These are phyloP conservation scores for Alternaria infectoria DNA, from an alignment of 2,329 filamentous ascomycete species.

Conservation along the genomic window DNA sequence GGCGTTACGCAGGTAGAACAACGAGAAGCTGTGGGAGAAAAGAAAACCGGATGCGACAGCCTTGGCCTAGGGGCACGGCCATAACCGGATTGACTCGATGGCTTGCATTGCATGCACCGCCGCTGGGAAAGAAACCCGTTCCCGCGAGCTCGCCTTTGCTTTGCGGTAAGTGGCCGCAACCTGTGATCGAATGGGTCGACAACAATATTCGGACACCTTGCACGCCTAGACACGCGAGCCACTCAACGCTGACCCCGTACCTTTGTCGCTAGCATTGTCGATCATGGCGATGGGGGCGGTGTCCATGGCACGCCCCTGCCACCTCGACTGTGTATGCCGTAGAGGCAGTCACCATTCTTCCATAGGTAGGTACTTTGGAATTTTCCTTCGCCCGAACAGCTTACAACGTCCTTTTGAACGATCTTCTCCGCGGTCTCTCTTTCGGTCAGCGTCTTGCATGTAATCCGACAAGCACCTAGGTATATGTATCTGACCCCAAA, in stretches of 20 bases:
- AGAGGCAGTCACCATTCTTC: not conserved
- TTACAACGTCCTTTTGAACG: not conserved
- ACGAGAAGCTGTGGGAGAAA: not conserved
- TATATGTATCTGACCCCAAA: not conserved
- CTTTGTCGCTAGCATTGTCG: slow-evolving; percentile 13
- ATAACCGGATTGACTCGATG: not conserved
- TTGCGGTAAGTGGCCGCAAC: slow-evolving; percentile 4
- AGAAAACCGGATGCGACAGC: not conserved
- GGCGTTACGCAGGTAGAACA: not conserved
- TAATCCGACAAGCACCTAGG: not conserved
- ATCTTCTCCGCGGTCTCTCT: not conserved
- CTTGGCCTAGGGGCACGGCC: slow-evolving; percentile 4
- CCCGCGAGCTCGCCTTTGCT: slow-evolving; percentile 14
- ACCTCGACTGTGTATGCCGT: not conserved
- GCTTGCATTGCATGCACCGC: slow-evolving; percentile 13
- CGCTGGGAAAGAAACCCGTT: slow-evolving; percentile 20
- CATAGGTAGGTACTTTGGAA: not conserved
- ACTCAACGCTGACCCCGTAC: not conserved
- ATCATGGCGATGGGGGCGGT: slow-evolving; percentile 8
- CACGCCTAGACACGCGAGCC: slow-evolving; percentile 5
- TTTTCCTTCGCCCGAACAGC: not conserved
- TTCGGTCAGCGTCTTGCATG: not conserved
- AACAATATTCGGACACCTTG: not conserved
- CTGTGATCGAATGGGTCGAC: slow-evolving; percentile 1
- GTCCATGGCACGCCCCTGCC: slow-evolving; percentile 9